Evolutionary conservation across 805 yeast species (phyloP), one percentile per base, ranked within the genome.

Genomic region (Metschnikowia gelsemii): DNA sequence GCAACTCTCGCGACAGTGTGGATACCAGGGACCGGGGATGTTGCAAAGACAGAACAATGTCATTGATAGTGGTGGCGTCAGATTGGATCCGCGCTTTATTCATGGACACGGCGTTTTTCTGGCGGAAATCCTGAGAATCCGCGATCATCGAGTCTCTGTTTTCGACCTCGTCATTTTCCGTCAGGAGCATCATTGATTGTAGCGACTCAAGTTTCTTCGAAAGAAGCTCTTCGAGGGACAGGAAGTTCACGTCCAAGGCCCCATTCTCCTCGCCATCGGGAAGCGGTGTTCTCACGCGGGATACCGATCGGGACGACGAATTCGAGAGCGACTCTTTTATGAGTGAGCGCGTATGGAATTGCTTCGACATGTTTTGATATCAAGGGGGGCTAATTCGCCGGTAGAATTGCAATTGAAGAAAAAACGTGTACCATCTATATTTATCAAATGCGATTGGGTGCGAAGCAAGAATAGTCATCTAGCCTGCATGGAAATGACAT

Each of bases 1-100:
- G 61, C 45, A 74, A 50, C 50, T 76, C 80, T 42, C 81, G 57
- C 7, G 77, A 69, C 25, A 57, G 62, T 1, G 77, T 61, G 25
- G 76, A 68, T 3, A 78, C 74, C 42, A 68, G 71, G 13, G 70
- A 61, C 42, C 81, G 53, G 0, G 76, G 58, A 27, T 58, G 55
- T 2, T 58, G 56, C 46, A 77, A 62, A 0, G 79, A 69, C 8
- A 54, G 43, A 5, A 78, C 66, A 23, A 78, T 66, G 35, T 77
- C 79, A 24, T 62, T 64, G 19, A 76, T 66, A 2, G 75, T 57
- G 8, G 69, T 62, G 14, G 59, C 43, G 32, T 61, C 62, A 1
- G 68, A 60, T 35, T 64, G 65, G 40, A 69, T 68, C 25, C 69
- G 47, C 11, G 59, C 50, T 49, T 57, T 61, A 44, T 66, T 70